Evolutionary conservation across 1,284 basidiomycete genomes (phyloP).

Genomic region (Grifola frondosa): DNA sequence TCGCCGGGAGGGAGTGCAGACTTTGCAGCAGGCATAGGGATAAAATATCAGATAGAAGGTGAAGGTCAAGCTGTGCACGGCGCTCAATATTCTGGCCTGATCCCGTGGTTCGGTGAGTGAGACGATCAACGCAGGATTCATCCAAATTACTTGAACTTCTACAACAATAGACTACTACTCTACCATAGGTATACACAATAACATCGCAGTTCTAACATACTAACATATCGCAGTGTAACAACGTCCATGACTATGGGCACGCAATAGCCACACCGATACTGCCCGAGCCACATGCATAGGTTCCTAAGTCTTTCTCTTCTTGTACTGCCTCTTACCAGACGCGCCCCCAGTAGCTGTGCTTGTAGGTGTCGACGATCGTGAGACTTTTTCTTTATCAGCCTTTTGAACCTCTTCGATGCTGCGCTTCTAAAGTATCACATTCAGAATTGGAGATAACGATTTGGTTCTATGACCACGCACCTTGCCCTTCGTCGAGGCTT

Average conservation of each 20-base stretch:
- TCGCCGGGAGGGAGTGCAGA: conserved; percentile 19
- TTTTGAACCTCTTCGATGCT: conserved; percentile 65
- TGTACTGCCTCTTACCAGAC: conserved; percentile 42
- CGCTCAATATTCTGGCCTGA: too few relatives aligned
- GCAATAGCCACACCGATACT: too few relatives aligned
- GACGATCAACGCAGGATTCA: too few relatives aligned
- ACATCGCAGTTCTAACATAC: too few relatives aligned
- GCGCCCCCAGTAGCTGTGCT: conserved; percentile 38
- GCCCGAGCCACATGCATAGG: neutral
- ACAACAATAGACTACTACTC: too few relatives aligned
- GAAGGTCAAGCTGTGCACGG: too few relatives aligned
- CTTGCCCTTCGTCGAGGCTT: conserved; percentile 55
- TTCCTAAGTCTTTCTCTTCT: conserved; percentile 30
- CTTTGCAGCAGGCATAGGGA: conserved; percentile 3
- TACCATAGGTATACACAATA: too few relatives aligned
- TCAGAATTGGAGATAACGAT: neutral
- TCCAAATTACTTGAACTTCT: too few relatives aligned
- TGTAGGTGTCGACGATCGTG: conserved; percentile 57
- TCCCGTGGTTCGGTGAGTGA: too few relatives aligned
- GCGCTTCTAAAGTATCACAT: conserved; percentile 50
- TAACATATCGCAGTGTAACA: too few relatives aligned
- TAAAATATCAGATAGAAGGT: too few relatives aligned
- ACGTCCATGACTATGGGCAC: too few relatives aligned
- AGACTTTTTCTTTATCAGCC: conserved; percentile 52
- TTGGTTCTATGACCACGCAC: conserved; percentile 43